Conservation (phyloP, 257 asterid species). For the Gentiana dahurica region DNA sequence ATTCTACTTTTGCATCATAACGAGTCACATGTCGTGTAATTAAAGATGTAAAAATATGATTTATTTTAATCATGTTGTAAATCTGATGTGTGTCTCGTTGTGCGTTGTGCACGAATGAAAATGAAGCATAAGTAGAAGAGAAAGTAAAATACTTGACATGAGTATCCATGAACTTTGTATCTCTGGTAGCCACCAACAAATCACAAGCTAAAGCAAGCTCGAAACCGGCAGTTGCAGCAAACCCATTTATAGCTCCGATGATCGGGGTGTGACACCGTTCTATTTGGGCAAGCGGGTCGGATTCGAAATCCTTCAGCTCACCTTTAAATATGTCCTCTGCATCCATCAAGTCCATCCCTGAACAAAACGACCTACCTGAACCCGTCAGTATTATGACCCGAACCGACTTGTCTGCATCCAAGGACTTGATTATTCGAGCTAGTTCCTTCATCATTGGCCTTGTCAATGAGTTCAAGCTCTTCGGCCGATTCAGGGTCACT, state of each 20-base stretch:
- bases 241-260: slow-evolving; percentile 81
- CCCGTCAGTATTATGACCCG: slow-evolving; percentile 68
- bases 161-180: slow-evolving; percentile 89
- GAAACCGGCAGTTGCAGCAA: slow-evolving; percentile 92
- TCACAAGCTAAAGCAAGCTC: slow-evolving; percentile 95
- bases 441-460: slow-evolving; percentile 54
- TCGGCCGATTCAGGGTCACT: slow-evolving; percentile 74
- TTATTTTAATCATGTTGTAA: no score
- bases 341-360: slow-evolving; percentile 85
- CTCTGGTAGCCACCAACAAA: slow-evolving; percentile 66
- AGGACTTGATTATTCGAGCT: slow-evolving; percentile 44
- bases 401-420: slow-evolving; percentile 48
- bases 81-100: no score
- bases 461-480: slow-evolving; percentile 73
- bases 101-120: no score
- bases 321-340: slow-evolving; percentile 97
- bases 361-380: slow-evolving; percentile 78
- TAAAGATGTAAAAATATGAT: neutral
- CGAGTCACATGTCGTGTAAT: no score
- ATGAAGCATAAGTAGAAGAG: neutral
- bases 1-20: no score
- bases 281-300: slow-evolving; percentile 87
- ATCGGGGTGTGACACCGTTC: slow-evolving; percentile 76
- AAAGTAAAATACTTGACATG: slow-evolving; percentile 52
- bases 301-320: slow-evolving; percentile 55